These are phyloP conservation scores for Podospora tetraspora DNA, from an alignment of 495 filamentous ascomycete species.

Conservation along the genomic window DNA sequence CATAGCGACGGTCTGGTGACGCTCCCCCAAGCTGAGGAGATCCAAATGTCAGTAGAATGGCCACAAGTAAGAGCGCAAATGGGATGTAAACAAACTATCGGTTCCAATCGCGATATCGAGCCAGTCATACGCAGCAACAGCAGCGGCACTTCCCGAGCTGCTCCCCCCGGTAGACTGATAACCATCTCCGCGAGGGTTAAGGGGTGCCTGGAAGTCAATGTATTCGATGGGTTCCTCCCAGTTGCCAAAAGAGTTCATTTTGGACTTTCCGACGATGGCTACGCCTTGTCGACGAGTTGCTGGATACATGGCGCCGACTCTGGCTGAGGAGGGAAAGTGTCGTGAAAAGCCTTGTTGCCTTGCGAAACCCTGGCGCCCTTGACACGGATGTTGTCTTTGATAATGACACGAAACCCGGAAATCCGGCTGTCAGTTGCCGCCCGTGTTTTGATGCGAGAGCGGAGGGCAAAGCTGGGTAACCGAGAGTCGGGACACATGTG, in stretches of 20 bases:
- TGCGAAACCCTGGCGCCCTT: conserved; percentile 2
- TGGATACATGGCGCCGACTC: conserved; percentile 1
- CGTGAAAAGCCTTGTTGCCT: conserved; percentile 1
- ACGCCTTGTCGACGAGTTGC: background rate
- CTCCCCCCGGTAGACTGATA: conserved; percentile 7
- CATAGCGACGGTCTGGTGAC: no score
- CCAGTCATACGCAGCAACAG: conserved; percentile 6
- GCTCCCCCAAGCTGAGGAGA: no score
- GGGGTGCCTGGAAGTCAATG: conserved; percentile 2
- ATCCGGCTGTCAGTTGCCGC: no score
- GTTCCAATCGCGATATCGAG: conserved; percentile 13
- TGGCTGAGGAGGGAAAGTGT: background rate
- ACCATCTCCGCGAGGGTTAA: conserved; percentile 9
- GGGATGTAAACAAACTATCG: background rate
- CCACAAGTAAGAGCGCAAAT: no score
- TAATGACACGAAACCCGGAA: no score
- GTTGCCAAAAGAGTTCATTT: background rate
- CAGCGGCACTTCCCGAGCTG: conserved; percentile 6
- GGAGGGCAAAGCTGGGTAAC: background rate
- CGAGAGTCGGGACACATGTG: no score
- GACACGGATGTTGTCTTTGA: conserved; percentile 10
- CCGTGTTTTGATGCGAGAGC: background rate
- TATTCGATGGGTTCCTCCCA: conserved; percentile 3
- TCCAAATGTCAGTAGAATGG: no score
- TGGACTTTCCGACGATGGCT: conserved; percentile 4